Evolutionary conservation across 768 basidiomycete genomes (phyloP).

Genomic region (Kwoniella heveanensis): DNA sequence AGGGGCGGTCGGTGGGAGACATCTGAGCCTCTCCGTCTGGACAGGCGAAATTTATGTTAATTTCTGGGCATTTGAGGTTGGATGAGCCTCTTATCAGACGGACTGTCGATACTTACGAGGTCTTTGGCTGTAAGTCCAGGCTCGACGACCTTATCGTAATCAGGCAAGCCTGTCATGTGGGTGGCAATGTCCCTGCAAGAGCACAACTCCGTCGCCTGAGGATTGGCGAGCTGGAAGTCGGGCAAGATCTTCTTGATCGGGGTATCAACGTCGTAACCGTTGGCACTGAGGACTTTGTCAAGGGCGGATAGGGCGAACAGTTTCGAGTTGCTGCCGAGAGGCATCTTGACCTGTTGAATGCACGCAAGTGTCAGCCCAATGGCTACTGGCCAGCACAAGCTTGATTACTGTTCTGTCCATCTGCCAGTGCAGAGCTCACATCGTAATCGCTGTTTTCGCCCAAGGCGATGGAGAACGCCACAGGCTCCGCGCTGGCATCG

Average conservation of each 20-base stretch:
- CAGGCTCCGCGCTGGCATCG: background rate
- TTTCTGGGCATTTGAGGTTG: too few relatives aligned
- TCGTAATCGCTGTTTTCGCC: background rate
- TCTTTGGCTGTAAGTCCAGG: background rate
- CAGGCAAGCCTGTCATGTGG: conserved; percentile 6
- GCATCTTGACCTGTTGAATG: background rate
- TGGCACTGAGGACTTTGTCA: conserved; percentile 1
- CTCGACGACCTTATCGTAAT: background rate
- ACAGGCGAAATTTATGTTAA: too few relatives aligned
- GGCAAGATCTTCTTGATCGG: conserved; percentile 3
- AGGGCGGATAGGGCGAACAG: conserved; percentile 1
- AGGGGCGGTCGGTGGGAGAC: background rate
- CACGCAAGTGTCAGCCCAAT: background rate
- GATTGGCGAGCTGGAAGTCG: conserved; percentile 3
- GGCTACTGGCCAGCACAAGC: too few relatives aligned
- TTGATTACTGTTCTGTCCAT: too few relatives aligned
- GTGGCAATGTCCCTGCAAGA: background rate
- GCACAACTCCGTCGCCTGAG: background rate
- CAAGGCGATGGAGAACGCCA: background rate
- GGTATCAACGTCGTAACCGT: background rate
- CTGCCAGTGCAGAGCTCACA: background rate
- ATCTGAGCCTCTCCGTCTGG: background rate
- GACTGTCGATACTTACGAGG: background rate
- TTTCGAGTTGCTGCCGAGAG: background rate
- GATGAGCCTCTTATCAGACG: too few relatives aligned